These are phyloP conservation scores for Trichoderma asperelloides DNA, from an alignment of 495 filamentous ascomycete species.

Conservation along the genomic window DNA sequence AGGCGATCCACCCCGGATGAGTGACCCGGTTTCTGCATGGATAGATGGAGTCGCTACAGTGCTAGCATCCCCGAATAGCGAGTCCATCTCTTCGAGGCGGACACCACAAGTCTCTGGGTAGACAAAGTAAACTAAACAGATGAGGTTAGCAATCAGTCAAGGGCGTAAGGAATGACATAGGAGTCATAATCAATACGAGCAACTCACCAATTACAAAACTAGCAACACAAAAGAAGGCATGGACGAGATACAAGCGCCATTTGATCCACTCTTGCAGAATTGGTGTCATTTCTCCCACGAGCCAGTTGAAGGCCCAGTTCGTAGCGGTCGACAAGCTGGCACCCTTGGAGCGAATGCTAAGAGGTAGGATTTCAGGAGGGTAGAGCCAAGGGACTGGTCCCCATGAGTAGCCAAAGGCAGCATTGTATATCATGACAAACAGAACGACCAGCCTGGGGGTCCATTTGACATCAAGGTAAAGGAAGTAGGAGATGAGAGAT, in stretches of 20 bases:
- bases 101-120: constrained; percentile 96
- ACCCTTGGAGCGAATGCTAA: constrained; percentile 96
- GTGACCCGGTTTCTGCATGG: constrained; percentile 59
- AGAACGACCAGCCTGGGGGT: constrained; percentile 82
- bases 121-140: constrained; percentile 75
- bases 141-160: constrained; percentile 15
- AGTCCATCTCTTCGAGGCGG: constrained; percentile 91
- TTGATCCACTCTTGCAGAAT: constrained; percentile 81
- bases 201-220: constrained; percentile 92
- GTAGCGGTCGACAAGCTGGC: constrained; percentile 92
- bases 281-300: constrained; percentile 90
- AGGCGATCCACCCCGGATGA: constrained; percentile 64
- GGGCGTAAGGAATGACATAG: not conserved
- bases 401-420: constrained; percentile 97
- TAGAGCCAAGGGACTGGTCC: constrained; percentile 97
- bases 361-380: constrained; percentile 90
- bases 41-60: constrained; percentile 45
- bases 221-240: constrained; percentile 93
- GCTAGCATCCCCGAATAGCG: constrained; percentile 81
- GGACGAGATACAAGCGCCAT: constrained; percentile 89
- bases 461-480: constrained; percentile 68
- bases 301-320: constrained; percentile 98
- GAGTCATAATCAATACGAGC: not conserved
- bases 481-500: constrained; percentile 91
- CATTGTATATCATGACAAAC: constrained; percentile 97